Evolutionary conservation across 768 basidiomycete species (phyloP).

Genomic region (Tremella fuciformis): DNA sequence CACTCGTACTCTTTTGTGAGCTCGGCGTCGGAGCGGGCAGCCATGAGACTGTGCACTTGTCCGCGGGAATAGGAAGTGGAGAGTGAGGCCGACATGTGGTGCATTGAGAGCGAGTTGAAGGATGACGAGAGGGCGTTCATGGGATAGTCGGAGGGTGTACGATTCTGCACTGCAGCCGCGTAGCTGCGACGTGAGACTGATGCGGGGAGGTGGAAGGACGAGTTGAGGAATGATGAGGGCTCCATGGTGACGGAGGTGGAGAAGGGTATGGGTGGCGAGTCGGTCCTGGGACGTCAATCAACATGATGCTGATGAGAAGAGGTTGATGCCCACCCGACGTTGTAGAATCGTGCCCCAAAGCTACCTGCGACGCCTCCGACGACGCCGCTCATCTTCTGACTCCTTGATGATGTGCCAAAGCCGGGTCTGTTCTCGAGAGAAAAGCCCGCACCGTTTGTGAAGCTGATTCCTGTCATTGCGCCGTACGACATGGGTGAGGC

Average conservation of each 20-base stretch:
- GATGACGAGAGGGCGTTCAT: slow-evolving; percentile 31
- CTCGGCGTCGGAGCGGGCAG: slow-evolving; percentile 40
- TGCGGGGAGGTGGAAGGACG: slow-evolving; percentile 36
- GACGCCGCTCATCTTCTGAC: slow-evolving; percentile 20
- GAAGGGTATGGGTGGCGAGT: slow-evolving; percentile 36
- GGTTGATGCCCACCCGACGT: slow-evolving; percentile 34
- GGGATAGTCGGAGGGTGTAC: slow-evolving; percentile 9
- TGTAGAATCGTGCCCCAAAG: slow-evolving; percentile 46
- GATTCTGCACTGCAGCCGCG: slow-evolving; percentile 32
- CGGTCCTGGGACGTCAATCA: slow-evolving; percentile 18
- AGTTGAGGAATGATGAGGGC: slow-evolving; percentile 31
- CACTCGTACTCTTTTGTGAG: slow-evolving; percentile 43
- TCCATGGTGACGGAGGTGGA: slow-evolving; percentile 46
- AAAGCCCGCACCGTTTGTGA: slow-evolving; percentile 38
- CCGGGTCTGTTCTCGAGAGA: slow-evolving; percentile 28
- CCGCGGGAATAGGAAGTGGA: slow-evolving; percentile 34
- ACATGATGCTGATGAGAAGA: background rate
- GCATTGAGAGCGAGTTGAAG: slow-evolving; percentile 41
- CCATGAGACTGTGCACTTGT: slow-evolving; percentile 36
- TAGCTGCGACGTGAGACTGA: slow-evolving; percentile 42
- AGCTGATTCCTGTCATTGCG: slow-evolving; percentile 44
- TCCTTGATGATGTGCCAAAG: slow-evolving; percentile 12
- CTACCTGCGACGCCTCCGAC: slow-evolving; percentile 32
- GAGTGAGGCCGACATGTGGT: slow-evolving; percentile 24
- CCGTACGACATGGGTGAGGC: slow-evolving; percentile 43